phyloP scores from a whole-genome alignment of 306 rosid species.

The Cucurbita maxima region DNA sequence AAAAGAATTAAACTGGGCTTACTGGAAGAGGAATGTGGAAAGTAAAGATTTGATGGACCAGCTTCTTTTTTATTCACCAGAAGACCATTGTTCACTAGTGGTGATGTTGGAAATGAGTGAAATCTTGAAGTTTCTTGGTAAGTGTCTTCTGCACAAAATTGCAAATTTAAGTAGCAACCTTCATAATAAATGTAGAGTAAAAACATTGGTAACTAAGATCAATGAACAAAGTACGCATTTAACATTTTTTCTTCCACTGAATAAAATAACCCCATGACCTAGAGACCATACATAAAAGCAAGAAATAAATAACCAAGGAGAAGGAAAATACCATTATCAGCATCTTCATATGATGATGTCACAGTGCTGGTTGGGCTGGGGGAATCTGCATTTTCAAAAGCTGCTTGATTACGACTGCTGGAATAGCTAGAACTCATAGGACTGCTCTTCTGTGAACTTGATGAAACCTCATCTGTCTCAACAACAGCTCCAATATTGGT shows the following conservation, averaged over 20 bases:
- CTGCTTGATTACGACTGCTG: conserved; percentile 25
- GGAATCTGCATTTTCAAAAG: conserved; percentile 51
- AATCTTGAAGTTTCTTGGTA: conserved; percentile 32
- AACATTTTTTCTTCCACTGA: not conserved
- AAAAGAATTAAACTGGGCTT: not conserved
- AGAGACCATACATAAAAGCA: not conserved
- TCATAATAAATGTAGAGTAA: not conserved
- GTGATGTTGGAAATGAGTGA: conserved; percentile 20
- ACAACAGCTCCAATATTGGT: conserved; percentile 42
- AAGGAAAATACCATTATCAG: conserved; percentile 55
- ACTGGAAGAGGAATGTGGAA: conserved; percentile 21
- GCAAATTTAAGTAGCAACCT: conserved; percentile 6
- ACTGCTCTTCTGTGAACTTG: conserved; percentile 32
- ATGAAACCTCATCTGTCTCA: conserved; percentile 38
- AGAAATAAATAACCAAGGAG: conserved; percentile 12
- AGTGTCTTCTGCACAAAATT: conserved; percentile 30
- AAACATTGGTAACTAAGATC: not conserved
- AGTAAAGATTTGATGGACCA: conserved; percentile 21
- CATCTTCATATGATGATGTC: conserved; percentile 68
- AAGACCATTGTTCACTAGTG: conserved; percentile 20
- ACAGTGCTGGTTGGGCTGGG: conserved; percentile 51
- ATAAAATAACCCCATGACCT: not conserved
- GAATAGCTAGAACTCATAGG: conserved; percentile 39
- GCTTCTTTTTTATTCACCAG: conserved; percentile 18
- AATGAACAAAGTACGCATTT: not conserved